These are phyloP conservation scores for Chaetothyriales sp. DNA, from an alignment of 2,329 filamentous ascomycete genomes.

Conservation along the genomic window DNA sequence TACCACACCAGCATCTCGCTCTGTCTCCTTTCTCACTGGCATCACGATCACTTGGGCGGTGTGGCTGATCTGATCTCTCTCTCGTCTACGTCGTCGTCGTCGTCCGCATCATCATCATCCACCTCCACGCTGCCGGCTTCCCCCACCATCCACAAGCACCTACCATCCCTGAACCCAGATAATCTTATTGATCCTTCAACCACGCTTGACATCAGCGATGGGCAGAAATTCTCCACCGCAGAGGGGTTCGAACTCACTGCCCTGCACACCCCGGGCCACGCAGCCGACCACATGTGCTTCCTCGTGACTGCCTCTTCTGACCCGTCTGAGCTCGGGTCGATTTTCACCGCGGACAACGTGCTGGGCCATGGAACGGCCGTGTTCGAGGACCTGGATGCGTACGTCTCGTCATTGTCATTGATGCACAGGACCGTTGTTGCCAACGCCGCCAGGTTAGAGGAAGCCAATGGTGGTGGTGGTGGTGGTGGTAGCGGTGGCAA, in stretches of 20 bases:
- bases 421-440: constrained; percentile 35
- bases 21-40: constrained; percentile 80
- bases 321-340: constrained; percentile 50
- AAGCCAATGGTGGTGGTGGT: not conserved
- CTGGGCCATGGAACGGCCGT: constrained; percentile 75
- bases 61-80: constrained; percentile 51
- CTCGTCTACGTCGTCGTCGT: constrained; percentile 42
- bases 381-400: constrained; percentile 59
- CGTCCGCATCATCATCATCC: too few relatives aligned
- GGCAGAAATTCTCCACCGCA: constrained; percentile 21
- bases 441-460: not conserved
- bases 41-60: constrained; percentile 70
- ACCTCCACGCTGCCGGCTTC: too few relatives aligned
- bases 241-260: constrained; percentile 46
- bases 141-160: constrained; percentile 30
- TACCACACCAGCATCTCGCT: constrained; percentile 55
- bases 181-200: constrained; percentile 40
- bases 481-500: too few relatives aligned
- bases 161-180: constrained; percentile 34
- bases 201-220: constrained; percentile 31
- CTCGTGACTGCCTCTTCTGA: constrained; percentile 37
- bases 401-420: constrained; percentile 51
- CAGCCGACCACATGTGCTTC: constrained; percentile 67
- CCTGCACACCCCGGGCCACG: constrained; percentile 58
- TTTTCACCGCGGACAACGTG: constrained; percentile 84